Conservation (phyloP, 2,329 filamentous ascomycete genomes). For the Hirsutella thompsonii region DNA sequence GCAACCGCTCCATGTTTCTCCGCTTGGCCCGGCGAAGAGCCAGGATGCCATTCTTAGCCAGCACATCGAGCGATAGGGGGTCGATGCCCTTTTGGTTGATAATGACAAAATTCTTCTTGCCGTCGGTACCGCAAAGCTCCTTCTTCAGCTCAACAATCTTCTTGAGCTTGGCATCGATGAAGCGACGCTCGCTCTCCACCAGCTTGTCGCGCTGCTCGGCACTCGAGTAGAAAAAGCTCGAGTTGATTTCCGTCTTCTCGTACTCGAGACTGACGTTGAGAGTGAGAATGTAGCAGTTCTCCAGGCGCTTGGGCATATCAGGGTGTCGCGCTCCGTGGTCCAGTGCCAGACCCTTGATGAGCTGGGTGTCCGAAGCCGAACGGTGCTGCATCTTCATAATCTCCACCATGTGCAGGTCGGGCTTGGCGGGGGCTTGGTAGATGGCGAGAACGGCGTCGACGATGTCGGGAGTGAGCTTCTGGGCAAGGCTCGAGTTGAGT, state of each 20-base stretch:
- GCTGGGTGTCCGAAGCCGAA: constrained; percentile 86
- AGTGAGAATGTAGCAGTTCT: constrained; percentile 90
- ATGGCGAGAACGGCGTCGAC: constrained; percentile 95
- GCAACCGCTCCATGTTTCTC: constrained; percentile 96
- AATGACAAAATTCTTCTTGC: constrained; percentile 91
- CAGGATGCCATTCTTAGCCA: constrained; percentile 96
- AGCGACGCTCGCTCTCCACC: constrained; percentile 90
- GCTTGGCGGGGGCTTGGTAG: constrained; percentile 78
- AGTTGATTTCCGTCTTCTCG: constrained; percentile 99
- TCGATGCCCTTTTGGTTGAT: constrained; percentile 99
- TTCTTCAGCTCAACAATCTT: constrained; percentile 99
- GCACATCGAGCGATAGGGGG: constrained; percentile 83
- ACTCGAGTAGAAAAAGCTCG: constrained; percentile 94
- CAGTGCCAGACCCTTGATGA: constrained; percentile 83
- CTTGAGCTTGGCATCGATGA: constrained; percentile 90
- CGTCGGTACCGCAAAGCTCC: constrained; percentile 85
- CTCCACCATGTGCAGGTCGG: constrained; percentile 97
- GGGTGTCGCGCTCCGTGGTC: constrained; percentile 95
- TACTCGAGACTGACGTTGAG: constrained; percentile 96
- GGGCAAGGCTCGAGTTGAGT: constrained; percentile 76
- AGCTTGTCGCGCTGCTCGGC: constrained; percentile 96
- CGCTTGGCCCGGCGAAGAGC: constrained; percentile 90
- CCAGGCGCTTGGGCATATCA: constrained; percentile 93
- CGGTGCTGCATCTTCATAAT: constrained; percentile 99
- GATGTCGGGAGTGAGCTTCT: constrained; percentile 86